These are phyloP conservation scores for Cladorrhinum samala DNA, from an alignment of 495 filamentous ascomycete genomes.

Conservation along the genomic window DNA sequence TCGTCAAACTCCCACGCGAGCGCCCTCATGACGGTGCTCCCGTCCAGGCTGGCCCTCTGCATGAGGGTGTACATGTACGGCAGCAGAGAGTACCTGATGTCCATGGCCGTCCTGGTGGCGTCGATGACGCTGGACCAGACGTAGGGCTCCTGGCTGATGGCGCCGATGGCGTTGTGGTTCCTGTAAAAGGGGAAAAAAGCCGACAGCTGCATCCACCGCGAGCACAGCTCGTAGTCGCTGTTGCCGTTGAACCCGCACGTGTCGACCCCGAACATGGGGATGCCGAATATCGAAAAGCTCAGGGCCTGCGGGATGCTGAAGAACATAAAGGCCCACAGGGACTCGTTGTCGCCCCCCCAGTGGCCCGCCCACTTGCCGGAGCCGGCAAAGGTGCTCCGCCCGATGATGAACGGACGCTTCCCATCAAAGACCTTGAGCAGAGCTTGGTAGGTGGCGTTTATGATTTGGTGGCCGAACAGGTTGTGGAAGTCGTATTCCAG, in stretches of 20 bases:
- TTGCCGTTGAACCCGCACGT: conserved; percentile 77
- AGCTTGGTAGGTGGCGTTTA: conserved; percentile 75
- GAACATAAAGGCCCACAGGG: conserved; percentile 62
- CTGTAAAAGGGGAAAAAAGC: conserved; percentile 89
- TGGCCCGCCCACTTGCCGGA: conserved; percentile 77
- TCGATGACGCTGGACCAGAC: conserved; percentile 63
- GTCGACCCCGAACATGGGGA: conserved; percentile 84
- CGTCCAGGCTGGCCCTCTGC: conserved; percentile 59
- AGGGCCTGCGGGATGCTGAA: conserved; percentile 78
- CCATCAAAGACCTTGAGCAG: conserved; percentile 54
- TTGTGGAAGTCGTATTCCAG: conserved; percentile 80
- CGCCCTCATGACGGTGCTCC: conserved; percentile 73
- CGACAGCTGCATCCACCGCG: conserved; percentile 78
- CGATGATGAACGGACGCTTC: conserved; percentile 81
- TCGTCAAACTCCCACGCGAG: conserved; percentile 78
- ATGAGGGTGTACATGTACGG: conserved; percentile 82
- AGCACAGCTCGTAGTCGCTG: conserved; percentile 67
- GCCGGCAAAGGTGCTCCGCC: conserved; percentile 75
- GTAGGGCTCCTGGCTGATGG: conserved; percentile 70
- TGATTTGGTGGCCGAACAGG: conserved; percentile 65
- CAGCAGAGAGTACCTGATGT: conserved; percentile 65
- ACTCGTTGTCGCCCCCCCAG: conserved; percentile 81
- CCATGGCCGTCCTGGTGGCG: conserved; percentile 62
- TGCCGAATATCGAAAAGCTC: conserved; percentile 72
- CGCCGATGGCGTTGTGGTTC: conserved; percentile 66